A percentile compares a stretch with the other conserved stretches of the same genome.
These are phyloP conservation scores for Agaricus subrufescens DNA, from an alignment of 768 basidiomycete species.

Conservation along the genomic window DNA sequence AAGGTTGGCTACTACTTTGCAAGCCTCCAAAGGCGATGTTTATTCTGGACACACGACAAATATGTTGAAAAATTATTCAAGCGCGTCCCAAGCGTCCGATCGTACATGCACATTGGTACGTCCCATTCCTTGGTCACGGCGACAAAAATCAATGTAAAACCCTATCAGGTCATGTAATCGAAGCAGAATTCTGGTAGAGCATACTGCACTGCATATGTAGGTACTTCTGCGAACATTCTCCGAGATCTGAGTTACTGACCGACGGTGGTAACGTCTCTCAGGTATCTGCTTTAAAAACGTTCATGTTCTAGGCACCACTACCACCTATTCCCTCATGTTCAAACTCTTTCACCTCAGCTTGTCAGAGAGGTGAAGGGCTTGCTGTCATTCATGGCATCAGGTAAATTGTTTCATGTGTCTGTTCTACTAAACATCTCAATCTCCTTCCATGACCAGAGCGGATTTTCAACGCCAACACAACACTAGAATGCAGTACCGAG, in stretches of 20 bases:
- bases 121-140: not conserved
- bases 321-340: slow-evolving; percentile 12
- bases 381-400: slow-evolving; percentile 6
- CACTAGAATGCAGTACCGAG: slow-evolving; percentile 9
- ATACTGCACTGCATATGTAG: not conserved
- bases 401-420: not conserved
- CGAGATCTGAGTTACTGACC: not conserved
- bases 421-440: not conserved
- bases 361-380: slow-evolving; percentile 11
- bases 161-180: slow-evolving; percentile 9
- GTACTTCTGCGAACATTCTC: not conserved
- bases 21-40: slow-evolving; percentile 1
- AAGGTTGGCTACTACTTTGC: slow-evolving; percentile 11
- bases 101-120: slow-evolving; percentile 10
- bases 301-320: slow-evolving; percentile 9
- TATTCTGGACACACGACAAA: slow-evolving; percentile 12
- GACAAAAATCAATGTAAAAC: not conserved
- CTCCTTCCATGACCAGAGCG: slow-evolving; percentile 1
- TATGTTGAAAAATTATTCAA: slow-evolving; percentile 7
- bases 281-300: not conserved
- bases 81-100: slow-evolving; percentile 2
- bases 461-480: slow-evolving; percentile 9
- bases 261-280: not conserved
- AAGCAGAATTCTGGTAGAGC: slow-evolving; percentile 11
- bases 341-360: not conserved